Percentiles rank a stretch among this genome's conserved stretches.
These are phyloP conservation scores for Penicillium parvum DNA, from an alignment of 495 filamentous ascomycete genomes.

Conservation along the genomic window DNA sequence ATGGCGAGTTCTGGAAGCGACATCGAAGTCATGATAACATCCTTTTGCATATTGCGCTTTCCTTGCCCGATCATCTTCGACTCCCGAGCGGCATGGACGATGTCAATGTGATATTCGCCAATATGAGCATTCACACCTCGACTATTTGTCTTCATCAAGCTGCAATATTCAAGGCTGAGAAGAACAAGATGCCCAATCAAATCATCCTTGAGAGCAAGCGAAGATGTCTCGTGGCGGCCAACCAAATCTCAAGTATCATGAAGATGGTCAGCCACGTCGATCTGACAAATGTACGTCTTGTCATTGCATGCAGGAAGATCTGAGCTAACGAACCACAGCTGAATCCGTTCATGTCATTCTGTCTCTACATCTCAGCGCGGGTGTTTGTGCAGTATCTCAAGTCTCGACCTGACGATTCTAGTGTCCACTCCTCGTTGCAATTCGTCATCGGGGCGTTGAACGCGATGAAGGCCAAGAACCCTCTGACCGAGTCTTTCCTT, in stretches of 20 bases:
- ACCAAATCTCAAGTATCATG: constrained; percentile 96
- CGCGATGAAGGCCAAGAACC: constrained; percentile 80
- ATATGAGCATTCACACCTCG: constrained; percentile 95
- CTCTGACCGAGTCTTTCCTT: constrained; percentile 91
- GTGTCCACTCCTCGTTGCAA: constrained; percentile 75
- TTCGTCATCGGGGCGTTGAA: constrained; percentile 89
- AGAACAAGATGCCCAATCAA: constrained; percentile 70
- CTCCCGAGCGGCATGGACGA: constrained; percentile 72
- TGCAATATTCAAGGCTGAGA: constrained; percentile 95
- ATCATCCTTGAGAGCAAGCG: constrained; percentile 87
- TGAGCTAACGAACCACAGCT: constrained; percentile 55
- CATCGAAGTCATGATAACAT: constrained; percentile 88
- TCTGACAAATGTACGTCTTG: constrained; percentile 64
- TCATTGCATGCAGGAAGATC: not conserved
- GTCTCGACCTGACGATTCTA: constrained; percentile 76
- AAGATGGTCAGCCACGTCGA: constrained; percentile 90
- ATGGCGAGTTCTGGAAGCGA: constrained; percentile 94
- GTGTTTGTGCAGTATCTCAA: constrained; percentile 96
- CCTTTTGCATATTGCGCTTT: constrained; percentile 77
- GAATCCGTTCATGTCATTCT: constrained; percentile 96
- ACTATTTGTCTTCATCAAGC: constrained; percentile 97
- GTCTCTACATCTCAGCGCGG: constrained; percentile 87
- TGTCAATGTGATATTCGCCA: constrained; percentile 88
- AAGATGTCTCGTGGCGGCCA: constrained; percentile 87
- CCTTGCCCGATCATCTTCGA: constrained; percentile 76